These are phyloP conservation scores for Colletotrichum scovillei DNA, from an alignment of 2,329 filamentous ascomycete genomes.

Conservation along the genomic window DNA sequence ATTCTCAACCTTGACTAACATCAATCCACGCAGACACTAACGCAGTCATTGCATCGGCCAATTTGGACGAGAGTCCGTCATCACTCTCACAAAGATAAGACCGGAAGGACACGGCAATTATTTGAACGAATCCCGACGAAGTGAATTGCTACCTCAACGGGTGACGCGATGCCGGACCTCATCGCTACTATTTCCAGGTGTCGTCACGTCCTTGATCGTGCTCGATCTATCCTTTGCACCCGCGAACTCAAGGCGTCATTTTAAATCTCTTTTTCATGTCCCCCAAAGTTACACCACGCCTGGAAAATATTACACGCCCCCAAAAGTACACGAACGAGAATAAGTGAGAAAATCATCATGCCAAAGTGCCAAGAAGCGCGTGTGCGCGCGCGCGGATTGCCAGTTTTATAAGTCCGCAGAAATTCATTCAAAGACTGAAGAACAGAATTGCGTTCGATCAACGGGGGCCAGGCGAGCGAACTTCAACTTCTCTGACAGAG, in stretches of 20 bases:
- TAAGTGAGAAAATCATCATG: not conserved
- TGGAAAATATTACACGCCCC: constrained; percentile 1
- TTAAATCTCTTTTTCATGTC: not conserved
- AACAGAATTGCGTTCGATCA: constrained; percentile 27
- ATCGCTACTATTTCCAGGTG: constrained; percentile 35
- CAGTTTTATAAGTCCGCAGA: constrained; percentile 13
- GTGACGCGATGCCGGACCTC: constrained; percentile 33
- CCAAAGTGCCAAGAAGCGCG: constrained; percentile 16
- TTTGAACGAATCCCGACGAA: constrained; percentile 16
- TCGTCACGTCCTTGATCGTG: constrained; percentile 37
- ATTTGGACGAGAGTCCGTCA: not conserved
- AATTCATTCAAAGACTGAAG: constrained; percentile 13
- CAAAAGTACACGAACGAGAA: constrained; percentile 15
- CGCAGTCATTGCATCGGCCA: not conserved
- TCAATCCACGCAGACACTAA: not conserved
- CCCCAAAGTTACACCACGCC: constrained; percentile 11
- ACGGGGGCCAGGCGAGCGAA: constrained; percentile 33
- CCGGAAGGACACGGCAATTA: not conserved
- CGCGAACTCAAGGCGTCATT: constrained; percentile 34
- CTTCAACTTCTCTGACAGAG: constrained; percentile 34
- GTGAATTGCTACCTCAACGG: constrained; percentile 32
- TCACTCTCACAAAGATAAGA: not conserved
- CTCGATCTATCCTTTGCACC: constrained; percentile 35
- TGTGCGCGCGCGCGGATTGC: constrained; percentile 6
- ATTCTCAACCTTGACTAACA: not conserved